These are phyloP conservation scores for Colletotrichum chlorophyti DNA, from an alignment of 2,329 filamentous ascomycete species.

Conservation along the genomic window DNA sequence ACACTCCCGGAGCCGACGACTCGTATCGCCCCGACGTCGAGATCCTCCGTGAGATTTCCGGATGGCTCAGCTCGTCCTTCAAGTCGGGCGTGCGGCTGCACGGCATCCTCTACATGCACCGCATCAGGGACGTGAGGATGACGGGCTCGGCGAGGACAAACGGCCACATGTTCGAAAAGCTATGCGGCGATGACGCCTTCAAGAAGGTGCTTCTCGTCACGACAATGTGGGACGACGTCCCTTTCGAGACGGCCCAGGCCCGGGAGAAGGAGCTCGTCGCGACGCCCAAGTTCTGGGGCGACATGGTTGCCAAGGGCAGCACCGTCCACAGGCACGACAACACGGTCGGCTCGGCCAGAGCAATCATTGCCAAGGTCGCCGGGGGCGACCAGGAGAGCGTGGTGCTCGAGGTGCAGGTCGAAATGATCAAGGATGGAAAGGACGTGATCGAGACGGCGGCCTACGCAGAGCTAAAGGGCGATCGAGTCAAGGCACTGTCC, in stretches of 20 bases:
- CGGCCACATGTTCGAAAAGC: conserved; percentile 44
- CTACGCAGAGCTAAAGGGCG: not conserved
- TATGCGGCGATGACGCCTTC: conserved; percentile 43
- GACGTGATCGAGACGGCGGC: not conserved
- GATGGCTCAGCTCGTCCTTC: conserved; percentile 38
- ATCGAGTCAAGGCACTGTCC: no score
- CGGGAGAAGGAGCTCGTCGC: not conserved
- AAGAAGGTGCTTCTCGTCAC: conserved; percentile 43
- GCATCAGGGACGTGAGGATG: conserved; percentile 43
- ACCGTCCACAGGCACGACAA: not conserved
- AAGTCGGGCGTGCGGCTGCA: conserved; percentile 34
- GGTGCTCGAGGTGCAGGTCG: not conserved
- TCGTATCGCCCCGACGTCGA: conserved; percentile 45
- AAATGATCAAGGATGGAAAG: not conserved
- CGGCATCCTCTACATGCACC: conserved; percentile 48
- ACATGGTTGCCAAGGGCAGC: not conserved
- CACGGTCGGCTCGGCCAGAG: not conserved
- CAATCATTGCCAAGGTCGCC: not conserved
- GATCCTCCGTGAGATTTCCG: conserved; percentile 44
- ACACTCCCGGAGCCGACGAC: conserved; percentile 53
- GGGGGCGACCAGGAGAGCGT: not conserved
- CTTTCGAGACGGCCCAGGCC: not conserved
- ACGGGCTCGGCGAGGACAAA: conserved; percentile 40
- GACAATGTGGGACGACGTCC: conserved; percentile 40
- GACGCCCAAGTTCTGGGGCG: not conserved